A percentile compares a stretch with the other conserved stretches of the same genome.
Evolutionary conservation across 148 eudicot species (phyloP).

Genomic region (Polygonum aviculare): DNA sequence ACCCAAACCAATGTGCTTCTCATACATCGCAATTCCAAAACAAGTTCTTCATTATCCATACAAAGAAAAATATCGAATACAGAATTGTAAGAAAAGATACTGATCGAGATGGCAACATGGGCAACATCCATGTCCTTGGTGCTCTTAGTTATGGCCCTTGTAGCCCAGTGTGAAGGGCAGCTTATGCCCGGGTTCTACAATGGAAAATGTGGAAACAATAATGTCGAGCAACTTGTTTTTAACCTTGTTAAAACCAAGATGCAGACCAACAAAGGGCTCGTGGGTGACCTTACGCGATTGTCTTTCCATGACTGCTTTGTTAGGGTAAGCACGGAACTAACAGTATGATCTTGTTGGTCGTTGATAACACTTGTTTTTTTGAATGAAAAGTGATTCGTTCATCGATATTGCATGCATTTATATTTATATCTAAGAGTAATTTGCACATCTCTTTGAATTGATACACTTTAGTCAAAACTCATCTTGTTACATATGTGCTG

Average conservation of each 20-base stretch:
- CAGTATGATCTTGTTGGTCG: neutral
- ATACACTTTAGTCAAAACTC: neutral
- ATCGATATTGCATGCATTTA: too few relatives aligned
- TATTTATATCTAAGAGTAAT: neutral
- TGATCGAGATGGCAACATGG: neutral
- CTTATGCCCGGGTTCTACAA: neutral
- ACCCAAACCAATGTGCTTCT: neutral
- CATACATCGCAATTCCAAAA: neutral
- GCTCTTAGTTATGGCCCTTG: conserved; percentile 4
- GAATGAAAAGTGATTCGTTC: too few relatives aligned
- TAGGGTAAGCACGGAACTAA: neutral
- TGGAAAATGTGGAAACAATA: neutral
- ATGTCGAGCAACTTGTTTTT: neutral
- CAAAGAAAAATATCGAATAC: neutral
- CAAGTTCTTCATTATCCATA: neutral
- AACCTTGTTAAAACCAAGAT: neutral
- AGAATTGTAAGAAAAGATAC: neutral
- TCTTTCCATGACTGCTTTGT: conserved; percentile 4
- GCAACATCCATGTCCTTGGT: neutral
- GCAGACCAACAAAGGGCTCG: neutral
- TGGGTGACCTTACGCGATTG: neutral
- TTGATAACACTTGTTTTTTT: too few relatives aligned
- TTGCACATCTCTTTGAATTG: neutral
- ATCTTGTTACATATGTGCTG: neutral
- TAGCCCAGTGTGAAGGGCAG: neutral